A percentile compares a stretch with the other conserved stretches of the same genome.
These are phyloP conservation scores for Ulmus americana DNA, from an alignment of 331 rosid genomes.

Conservation along the genomic window DNA sequence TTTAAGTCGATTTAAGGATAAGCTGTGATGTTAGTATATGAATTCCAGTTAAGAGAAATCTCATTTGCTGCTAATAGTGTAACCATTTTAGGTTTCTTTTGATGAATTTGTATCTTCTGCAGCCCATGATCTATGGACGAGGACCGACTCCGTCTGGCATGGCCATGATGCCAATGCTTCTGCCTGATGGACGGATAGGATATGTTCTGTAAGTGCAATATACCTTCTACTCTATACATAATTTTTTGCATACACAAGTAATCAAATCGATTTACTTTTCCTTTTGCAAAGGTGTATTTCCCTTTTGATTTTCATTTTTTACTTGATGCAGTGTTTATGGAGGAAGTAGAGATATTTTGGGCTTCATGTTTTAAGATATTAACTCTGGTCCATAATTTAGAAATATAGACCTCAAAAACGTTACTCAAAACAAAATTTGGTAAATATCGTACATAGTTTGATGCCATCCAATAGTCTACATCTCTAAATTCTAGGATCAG, in stretches of 20 bases:
- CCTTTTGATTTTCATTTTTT: background rate
- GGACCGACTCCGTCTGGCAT: constrained; percentile 75
- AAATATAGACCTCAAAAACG: background rate
- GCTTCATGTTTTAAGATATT: too few relatives aligned
- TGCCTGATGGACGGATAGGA: constrained; percentile 92
- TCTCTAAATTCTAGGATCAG: background rate
- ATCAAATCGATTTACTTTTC: background rate
- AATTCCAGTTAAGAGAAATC: background rate
- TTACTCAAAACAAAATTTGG: background rate
- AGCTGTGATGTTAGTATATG: background rate
- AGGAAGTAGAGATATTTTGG: too few relatives aligned
- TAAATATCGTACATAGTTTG: background rate
- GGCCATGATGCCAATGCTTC: constrained; percentile 99
- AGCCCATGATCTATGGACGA: constrained; percentile 84
- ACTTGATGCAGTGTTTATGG: background rate
- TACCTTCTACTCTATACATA: background rate
- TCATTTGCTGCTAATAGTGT: background rate
- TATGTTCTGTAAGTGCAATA: constrained; percentile 75
- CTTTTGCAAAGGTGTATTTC: background rate
- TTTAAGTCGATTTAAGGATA: too few relatives aligned
- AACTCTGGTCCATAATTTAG: too few relatives aligned
- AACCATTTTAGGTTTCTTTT: constrained; percentile 3
- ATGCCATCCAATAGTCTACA: background rate
- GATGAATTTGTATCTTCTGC: constrained; percentile 28
- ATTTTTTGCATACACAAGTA: constrained; percentile 5